Evolutionary conservation across 2,329 filamentous ascomycete species (phyloP), one percentile per base, ranked within the genome.

Genomic region (Helotiales sp.): DNA sequence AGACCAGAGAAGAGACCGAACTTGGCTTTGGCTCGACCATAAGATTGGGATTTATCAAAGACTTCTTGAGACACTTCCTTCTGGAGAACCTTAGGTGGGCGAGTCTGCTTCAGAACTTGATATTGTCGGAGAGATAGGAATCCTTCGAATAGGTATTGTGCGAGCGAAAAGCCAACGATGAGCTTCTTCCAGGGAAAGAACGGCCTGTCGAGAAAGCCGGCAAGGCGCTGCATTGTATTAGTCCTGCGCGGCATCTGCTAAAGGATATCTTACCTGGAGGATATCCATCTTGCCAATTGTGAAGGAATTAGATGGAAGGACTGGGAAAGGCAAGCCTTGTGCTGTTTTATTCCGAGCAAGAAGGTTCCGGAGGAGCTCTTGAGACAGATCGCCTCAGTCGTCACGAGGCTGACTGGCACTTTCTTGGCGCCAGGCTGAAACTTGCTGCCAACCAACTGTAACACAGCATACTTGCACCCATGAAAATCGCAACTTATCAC

Each of bases 141-240:
- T 44, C 91, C 87, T 75, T 99, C 95, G 71, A 99, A 87, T 54
- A 91, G 77, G 74, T 91, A 98, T 73, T 99, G 91, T 61, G 89
- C 91, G 68, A 98, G 74, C 29, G 92, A 96, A 79, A 99, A 99
- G 69, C 92, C 90, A 67, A 98, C 84, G 69, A 99, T 93, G 69
- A 99, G 86, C 73, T 86, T 89, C 85, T 97, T 99, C 95, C 95
- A 99, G 55, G 95, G 93, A 79, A 98, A 96, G 71, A 90, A 81
- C 58, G 93, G 93, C 71, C 90, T 86, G 79, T 99, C 95, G 69
- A 98, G 88, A 75, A 89, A 87, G 74, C 85, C 85, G 72, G 91
- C 91, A 67, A 98, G 86, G 79, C 83, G 83, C 84, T 88, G 71
- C 30, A 48, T 54, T 48, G 49, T 52, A 46, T 69, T 60, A 68